Conservation (phyloP, 208 protist genomes). For the Crithidia sp. region DNA sequence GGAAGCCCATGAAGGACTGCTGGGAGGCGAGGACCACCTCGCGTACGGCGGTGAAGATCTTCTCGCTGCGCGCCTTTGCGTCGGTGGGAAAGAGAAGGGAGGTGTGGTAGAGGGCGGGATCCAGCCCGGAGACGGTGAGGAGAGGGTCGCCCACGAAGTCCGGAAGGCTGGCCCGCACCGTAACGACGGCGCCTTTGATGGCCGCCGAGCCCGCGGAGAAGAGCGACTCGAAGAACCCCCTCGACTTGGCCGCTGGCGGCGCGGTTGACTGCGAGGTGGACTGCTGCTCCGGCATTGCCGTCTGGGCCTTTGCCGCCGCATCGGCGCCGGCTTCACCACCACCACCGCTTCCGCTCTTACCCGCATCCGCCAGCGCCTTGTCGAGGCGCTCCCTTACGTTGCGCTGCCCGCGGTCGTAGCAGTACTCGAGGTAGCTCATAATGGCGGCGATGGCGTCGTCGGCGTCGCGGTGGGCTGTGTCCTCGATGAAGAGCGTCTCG, state of each 20-base stretch:
- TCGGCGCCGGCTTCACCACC: not conserved
- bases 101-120: constrained; percentile 28
- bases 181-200: constrained; percentile 32
- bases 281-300: no score
- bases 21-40: constrained; percentile 62
- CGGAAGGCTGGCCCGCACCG: constrained; percentile 33
- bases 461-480: constrained; percentile 34
- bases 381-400: constrained; percentile 25
- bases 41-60: constrained; percentile 53
- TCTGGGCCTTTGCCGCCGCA: not conserved
- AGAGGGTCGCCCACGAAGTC: constrained; percentile 44
- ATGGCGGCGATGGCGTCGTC: constrained; percentile 53
- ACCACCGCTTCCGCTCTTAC: not conserved
- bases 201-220: constrained; percentile 29
- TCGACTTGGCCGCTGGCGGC: constrained; percentile 2
- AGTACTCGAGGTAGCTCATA: constrained; percentile 58
- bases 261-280: not conserved
- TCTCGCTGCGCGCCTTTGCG: constrained; percentile 32
- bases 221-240: constrained; percentile 33
- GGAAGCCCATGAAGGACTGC: constrained; percentile 77
- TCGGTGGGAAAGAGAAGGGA: constrained; percentile 40
- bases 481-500: constrained; percentile 59
- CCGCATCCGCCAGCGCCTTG: constrained; percentile 18
- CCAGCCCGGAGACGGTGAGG: constrained; percentile 30
- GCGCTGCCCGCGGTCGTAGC: constrained; percentile 40